Percentiles rank a stretch among this genome's conserved stretches.
Evolutionary conservation across 2,329 filamentous ascomycete species (phyloP).

Genomic region (Cladosporium sphaerospermum): DNA sequence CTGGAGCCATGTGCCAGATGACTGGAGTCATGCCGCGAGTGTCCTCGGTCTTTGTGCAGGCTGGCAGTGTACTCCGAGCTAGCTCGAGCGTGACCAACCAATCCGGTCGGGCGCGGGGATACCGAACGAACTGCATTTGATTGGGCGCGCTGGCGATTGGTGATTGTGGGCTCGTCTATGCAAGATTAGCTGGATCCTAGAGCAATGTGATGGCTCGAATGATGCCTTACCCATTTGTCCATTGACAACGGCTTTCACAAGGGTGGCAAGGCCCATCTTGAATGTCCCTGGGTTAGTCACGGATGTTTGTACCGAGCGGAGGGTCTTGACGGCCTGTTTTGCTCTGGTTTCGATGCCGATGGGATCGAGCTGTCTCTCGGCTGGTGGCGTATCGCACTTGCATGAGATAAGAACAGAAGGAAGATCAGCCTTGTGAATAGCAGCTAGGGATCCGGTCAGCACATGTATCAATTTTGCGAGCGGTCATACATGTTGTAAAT

Average conservation of each 20-base stretch:
- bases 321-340: slow-evolving; percentile 52
- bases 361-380: slow-evolving; percentile 64
- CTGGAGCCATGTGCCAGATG: slow-evolving; percentile 22
- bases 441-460: slow-evolving; percentile 41
- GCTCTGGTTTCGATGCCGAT: slow-evolving; percentile 61
- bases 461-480: not conserved
- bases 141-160: slow-evolving; percentile 38
- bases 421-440: slow-evolving; percentile 63
- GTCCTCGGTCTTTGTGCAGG: slow-evolving; percentile 21
- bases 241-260: slow-evolving; percentile 58
- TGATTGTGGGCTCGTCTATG: slow-evolving; percentile 13
- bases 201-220: not conserved
- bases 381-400: slow-evolving; percentile 77
- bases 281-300: slow-evolving; percentile 63
- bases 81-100: slow-evolving; percentile 39
- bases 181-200: not conserved
- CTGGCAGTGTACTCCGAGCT: slow-evolving; percentile 41
- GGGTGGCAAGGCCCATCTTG: slow-evolving; percentile 67
- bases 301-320: slow-evolving; percentile 69
- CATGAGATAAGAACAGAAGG: slow-evolving; percentile 79
- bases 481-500: not conserved
- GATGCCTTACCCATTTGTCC: slow-evolving; percentile 1
- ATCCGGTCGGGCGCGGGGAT: slow-evolving; percentile 33
- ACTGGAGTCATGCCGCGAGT: slow-evolving; percentile 29
- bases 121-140: slow-evolving; percentile 38